phyloP scores from a whole-genome alignment of 768 basidiomycete genomes.

The Cyclocybe aegerita region DNA sequence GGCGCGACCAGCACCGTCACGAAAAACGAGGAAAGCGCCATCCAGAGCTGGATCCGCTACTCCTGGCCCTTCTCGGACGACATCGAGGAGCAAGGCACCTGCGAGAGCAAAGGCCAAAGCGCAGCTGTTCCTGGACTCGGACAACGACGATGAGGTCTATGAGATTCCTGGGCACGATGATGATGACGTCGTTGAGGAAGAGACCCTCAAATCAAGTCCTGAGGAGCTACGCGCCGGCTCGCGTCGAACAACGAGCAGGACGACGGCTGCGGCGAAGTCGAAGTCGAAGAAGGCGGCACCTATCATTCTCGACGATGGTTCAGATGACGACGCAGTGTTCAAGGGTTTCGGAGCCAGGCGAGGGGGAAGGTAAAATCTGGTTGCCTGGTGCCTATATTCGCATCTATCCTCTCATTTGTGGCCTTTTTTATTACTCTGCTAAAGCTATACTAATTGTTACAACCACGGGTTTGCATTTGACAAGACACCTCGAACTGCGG shows the following conservation, averaged over 20 bases:
- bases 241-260: conserved; percentile 18
- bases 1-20: conserved; percentile 12
- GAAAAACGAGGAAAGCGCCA: conserved; percentile 23
- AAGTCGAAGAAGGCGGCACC: conserved; percentile 29
- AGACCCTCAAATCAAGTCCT: conserved; percentile 26
- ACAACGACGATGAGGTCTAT: conserved; percentile 31
- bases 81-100: conserved; percentile 23
- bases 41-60: conserved; percentile 24
- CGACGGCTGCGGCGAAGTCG: conserved; percentile 20
- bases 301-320: conserved; percentile 60
- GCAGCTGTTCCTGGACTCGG: conserved; percentile 50
- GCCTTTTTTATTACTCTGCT: no score
- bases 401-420: neutral
- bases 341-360: conserved; percentile 52
- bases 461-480: no score
- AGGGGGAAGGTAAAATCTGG: conserved; percentile 8
- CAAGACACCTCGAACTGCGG: no score
- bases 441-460: no score
- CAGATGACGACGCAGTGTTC: conserved; percentile 72
- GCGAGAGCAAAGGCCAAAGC: conserved; percentile 31
- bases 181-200: conserved; percentile 23
- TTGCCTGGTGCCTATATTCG: neutral
- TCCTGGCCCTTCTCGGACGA: conserved; percentile 18
- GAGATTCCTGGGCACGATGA: conserved; percentile 14
- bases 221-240: conserved; percentile 15